Base-by-base conservation (phyloP, 495 filamentous ascomycete species). In the Trichoderma erinaceum region DNA sequence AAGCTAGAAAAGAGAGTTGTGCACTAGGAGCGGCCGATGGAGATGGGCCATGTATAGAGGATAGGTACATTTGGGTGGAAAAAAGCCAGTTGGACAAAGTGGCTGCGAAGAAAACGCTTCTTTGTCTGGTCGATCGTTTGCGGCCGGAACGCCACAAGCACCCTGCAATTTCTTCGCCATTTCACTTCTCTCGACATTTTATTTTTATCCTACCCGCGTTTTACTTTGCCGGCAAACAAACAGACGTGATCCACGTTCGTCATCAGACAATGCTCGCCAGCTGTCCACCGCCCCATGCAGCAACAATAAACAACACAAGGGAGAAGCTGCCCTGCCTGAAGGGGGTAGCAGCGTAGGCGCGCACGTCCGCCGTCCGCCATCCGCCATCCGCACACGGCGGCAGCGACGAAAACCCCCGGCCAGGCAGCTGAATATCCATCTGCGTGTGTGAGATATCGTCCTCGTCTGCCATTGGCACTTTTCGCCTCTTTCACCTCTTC, bases 301-400 rank as follows among this genome's bases (percentile, higher is more conserved):
- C 44, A 48, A 48, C 44, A 48, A 48, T 48, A 48, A 15, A 48
- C 44, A 48, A 16, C 7, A 48, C 44, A 48, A 48, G n/a, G n/a
- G 44, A 48, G 44, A 48, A 4, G n/a, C n/a, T n/a, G 13, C 15
- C 44, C 44, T 48, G 13, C 44, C 44, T 48, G 4, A 38, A 38
- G 35, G 35, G 35, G 35, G 35, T 38, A 38, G 35, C 35, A 5
- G 29, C n/a, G 29, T 2, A 15, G 10, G 56, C 56, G 56, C 56
- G 56, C 56, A 61, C 56, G 56, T 27, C 27, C 44, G 44, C 56
- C 56, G 56, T 27, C 27, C 44, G 44, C 56, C 29, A 29, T 29
- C 27, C 56, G 23, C 44, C 44, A 15, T 48, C 44, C 44, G 44
- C 56, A 61, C 56, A 61, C 56, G 56, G 56, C 29, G 56, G 25